Base-by-base conservation (phyloP, 495 filamentous ascomycete genomes). In the Clavariopsis aquatica region DNA sequence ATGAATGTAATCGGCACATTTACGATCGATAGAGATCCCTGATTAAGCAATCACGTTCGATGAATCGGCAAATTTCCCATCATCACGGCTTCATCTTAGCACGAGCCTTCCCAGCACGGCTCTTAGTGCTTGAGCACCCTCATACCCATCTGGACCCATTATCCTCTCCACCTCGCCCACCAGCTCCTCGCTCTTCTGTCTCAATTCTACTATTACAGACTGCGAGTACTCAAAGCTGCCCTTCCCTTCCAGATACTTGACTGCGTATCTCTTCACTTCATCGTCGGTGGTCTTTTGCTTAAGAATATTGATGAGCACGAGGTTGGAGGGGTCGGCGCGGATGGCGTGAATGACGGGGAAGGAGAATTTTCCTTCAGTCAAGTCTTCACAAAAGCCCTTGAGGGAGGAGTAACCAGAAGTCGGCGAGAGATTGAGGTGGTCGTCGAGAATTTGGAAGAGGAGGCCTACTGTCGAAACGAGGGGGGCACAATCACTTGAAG, bases 301-400 rank as follows among this genome's bases (percentile, higher is more conserved):
- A 22, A 98, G 78, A 49, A 98, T 98, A 69, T 94, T 96, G 64
- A 96, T 79, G 49, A 98, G 82, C 72, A 93, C 89, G 28, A 88
- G 83, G 72, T 96, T 93, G 9, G 76, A 77, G 3, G 90, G 89
- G 73, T 93, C 84, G 31, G 87, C 79, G 66, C 93, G 89, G 66
- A 98, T 95, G 73, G 89, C 88, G 76, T 98, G 93, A 63, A 98
- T 97, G 69, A 98, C 89, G 6, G 93, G 93, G 73, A 96, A 98
- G 26, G 89, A 93, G 79, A 98, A 98, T 82, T 98, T 98, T 45
- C 94, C 94, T 78, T 98, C 94, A 0, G 93, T 97, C 65, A 98
- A 77, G 74, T 98, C 94, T 79, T 98, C 94, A 75, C 91, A 96
- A 65, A 96, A 85, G 59, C 94, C 95, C 80, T 98, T 98, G 69